Evolutionary conservation across 2,329 filamentous ascomycete genomes (phyloP), one percentile per base, ranked within the genome.

Genomic region (Diplodia sapinea): DNA sequence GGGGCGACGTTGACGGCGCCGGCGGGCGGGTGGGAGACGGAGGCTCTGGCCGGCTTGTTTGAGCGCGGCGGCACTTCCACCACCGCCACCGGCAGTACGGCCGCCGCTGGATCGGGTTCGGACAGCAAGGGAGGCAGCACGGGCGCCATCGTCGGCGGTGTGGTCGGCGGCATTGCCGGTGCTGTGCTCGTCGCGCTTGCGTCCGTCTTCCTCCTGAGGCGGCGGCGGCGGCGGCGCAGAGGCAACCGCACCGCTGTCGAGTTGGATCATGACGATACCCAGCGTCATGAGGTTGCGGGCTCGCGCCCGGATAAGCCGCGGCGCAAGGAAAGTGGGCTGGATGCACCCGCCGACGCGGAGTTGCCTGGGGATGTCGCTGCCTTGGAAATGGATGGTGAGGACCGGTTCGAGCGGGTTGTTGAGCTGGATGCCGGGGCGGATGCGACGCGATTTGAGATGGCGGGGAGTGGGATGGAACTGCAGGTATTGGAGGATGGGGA

Each of bases 111-210:
- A 26, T 26, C 23, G 23, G 23, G 23, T 3, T 26, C 23, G 0
- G 23, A 2, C 23, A 2, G 23, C 23, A 26, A 26, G 23, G 23
- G 23, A 26, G 36, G 15, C n/a, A 2, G 56, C 29, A 59, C 43
- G 1, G 68, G 47, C 31, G 68, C 65, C 17, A 68, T 69, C 23
- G 68, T 50, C 7, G 68, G 68, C 23, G 68, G 68, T 8, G 65
- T 65, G 5, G 65, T 69, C 12, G 68, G 68, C 13, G 56, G 68
- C 38, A n/a, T 69, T 8, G 31, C 31, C 1, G 68, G 55, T 33
- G n/a, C 52, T 1, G 65, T 33, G 23, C 26, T 63, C 38, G 51
- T 69, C 33, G 65, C 55, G 20, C n/a, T 63, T 7, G 29, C 63
- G 4, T 23, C 52, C 20, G 23, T 36, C 20, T 68, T 67, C 15